Evolutionary conservation across 2,329 filamentous ascomycete genomes (phyloP), one percentile per base, ranked within the genome.

Genomic region (Cladosporium cucumerinum): DNA sequence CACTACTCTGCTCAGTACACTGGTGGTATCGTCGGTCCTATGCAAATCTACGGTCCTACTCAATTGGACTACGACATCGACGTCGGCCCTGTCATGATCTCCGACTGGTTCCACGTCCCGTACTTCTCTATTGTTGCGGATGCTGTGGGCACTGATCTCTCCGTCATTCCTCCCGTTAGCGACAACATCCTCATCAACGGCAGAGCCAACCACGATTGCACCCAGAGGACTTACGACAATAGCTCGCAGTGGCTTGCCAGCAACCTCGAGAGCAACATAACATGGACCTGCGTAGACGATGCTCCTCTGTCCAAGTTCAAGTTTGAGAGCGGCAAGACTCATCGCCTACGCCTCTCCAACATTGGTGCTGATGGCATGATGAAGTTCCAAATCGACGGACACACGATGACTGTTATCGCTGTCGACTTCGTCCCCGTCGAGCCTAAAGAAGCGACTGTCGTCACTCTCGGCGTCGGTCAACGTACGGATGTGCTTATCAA

Each of bases 321-420:
- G 48, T 81, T 82, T 66, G 68, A 72, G 3, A 71, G 73, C 5
- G 78, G 77, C 23, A 80, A 77, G 49, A 78, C 74, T 1, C 79
- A 82, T 61, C 75, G 76, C 3, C 71, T 82, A 7, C 74, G 80
- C 5, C 67, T 82, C 8, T 77, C 81, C 60, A 82, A 82, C 59
- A 73, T 73, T 23, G 78, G 77, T 6, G 75, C 78, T 23, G 78
- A 78, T 58, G 77, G 74, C 0, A 74, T 76, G n/a, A 76, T 75
- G 68, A 78, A 79, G 61, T 80, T 82, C 69, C 75, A 72, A 66
- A 77, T 82, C 36, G 80, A 82, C 65, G 76, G 77, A 46, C 79
- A 81, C 69, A 78, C 71, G 5, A 69, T 82, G 70, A 78, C 72
- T 5, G 75, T 82, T 64, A 79, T 82, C 51, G 77, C 76, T 6